Evolutionary conservation across 2,329 filamentous ascomycete species (phyloP).

Genomic region (Colletotrichum tamarilloi): DNA sequence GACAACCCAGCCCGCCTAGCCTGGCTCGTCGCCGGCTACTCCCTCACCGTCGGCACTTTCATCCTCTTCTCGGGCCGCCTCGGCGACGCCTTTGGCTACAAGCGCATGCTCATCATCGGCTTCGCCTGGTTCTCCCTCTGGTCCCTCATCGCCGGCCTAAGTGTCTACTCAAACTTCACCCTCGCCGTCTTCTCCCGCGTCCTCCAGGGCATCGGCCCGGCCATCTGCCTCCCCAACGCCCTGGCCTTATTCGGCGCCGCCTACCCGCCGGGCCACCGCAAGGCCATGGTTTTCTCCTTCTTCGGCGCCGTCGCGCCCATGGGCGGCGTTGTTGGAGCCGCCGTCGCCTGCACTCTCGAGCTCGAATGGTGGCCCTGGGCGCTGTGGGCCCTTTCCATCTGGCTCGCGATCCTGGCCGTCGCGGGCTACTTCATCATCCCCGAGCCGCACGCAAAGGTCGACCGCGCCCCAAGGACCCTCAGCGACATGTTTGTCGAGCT

Average conservation of each 20-base stretch:
- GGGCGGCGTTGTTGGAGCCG: constrained; percentile 55
- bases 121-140: constrained; percentile 67
- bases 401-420: constrained; percentile 46
- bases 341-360: constrained; percentile 52
- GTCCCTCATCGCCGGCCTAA: constrained; percentile 61
- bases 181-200: constrained; percentile 54
- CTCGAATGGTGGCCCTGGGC: constrained; percentile 61
- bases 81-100: constrained; percentile 70
- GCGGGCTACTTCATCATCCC: constrained; percentile 50
- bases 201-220: constrained; percentile 70
- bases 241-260: constrained; percentile 70
- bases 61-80: constrained; percentile 68
- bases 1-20: constrained; percentile 52
- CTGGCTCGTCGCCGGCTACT: constrained; percentile 70
- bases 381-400: constrained; percentile 55
- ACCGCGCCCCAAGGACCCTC: constrained; percentile 20
- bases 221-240: constrained; percentile 72
- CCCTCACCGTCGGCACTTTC: constrained; percentile 66
- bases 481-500: constrained; percentile 43
- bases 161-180: constrained; percentile 39
- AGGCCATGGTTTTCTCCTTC: constrained; percentile 69
- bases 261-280: constrained; percentile 66
- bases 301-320: constrained; percentile 59
- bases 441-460: constrained; percentile 37
- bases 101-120: constrained; percentile 64